Percentiles rank a stretch among this genome's conserved stretches.
Conservation (phyloP, 2,329 filamentous ascomycete species). For the Pseudocercospora fijiensis region DNA sequence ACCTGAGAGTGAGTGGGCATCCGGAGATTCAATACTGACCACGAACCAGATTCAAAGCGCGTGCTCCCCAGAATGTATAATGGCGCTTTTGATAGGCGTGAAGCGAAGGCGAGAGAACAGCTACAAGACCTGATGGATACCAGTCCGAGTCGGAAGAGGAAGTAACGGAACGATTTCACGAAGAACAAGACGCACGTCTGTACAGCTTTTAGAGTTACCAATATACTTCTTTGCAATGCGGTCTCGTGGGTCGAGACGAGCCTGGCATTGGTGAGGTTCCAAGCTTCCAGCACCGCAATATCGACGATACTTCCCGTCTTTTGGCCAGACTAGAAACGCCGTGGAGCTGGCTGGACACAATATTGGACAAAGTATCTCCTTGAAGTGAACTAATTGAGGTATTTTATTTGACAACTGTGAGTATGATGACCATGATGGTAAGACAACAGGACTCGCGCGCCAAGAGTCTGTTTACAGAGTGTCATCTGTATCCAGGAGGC, state of each 20-base stretch:
- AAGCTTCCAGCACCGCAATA: background rate
- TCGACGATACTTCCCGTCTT: background rate
- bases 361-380: too few species aligned
- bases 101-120: slow-evolving; percentile 53
- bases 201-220: slow-evolving; percentile 11
- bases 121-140: slow-evolving; percentile 39
- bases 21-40: background rate
- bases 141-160: slow-evolving; percentile 34
- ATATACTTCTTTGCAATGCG: slow-evolving; percentile 2
- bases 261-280: background rate
- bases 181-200: slow-evolving; percentile 13
- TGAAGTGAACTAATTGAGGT: too few species aligned
- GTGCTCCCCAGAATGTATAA: slow-evolving; percentile 65
- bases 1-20: too few species aligned
- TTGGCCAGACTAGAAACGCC: background rate
- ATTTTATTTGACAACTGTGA: too few species aligned
- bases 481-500: too few species aligned
- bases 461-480: background rate
- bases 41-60: slow-evolving; percentile 47
- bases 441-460: background rate
- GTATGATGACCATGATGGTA: background rate
- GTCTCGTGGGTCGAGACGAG: background rate
- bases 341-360: background rate
- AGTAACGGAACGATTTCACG: slow-evolving; percentile 18
- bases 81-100: slow-evolving; percentile 57